Evolutionary conservation across 2,329 filamentous ascomycete species (phyloP), one percentile per base, ranked within the genome.

Genomic region (Pseudopithomyces maydicus): DNA sequence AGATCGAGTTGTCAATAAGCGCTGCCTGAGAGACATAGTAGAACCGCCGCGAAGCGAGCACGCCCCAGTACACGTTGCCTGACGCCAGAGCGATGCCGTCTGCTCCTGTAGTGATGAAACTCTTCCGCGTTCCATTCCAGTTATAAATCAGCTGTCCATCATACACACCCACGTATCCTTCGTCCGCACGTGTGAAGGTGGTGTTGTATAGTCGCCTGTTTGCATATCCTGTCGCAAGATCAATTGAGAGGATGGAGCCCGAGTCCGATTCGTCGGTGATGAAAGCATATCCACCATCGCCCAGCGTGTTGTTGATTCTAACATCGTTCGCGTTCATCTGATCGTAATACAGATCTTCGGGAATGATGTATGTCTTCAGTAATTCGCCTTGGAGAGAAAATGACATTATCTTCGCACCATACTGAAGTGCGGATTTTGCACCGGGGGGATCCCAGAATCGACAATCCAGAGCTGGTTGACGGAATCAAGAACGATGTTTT

Each of bases 21-120:
- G 67, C 52, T 3, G 65, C 65, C 50, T 80, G 78, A 1, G 74
- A 63, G 29, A 79, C 63, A 49, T 73, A 79, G 62, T 79, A 79
- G 63, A 76, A 79, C 8, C 78, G 67, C 7, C 77, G 67, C 1
- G 73, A 76, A 1, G 77, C 75, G 14, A 79, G 67, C 1, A 78
- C 75, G 38, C 77, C 77, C 76, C 77, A 80, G 62, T 79, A 79
- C 19, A 79, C 64, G 52, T 78, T 77, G 1, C 77, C 77, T 4
- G 65, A 70, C 20, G 74, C 75, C 12, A 79, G 64, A 1, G 78
- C 76, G 46, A 80, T 77, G 1, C 75, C 75, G 41, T 77, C 74
- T 36, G 72, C 68, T 12, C 71, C 72, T 1, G 69, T 74, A 7
- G 65, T 67, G 41, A 68, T 57, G 54, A 67, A 70, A 19, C 63